Evolutionary conservation across 805 yeast genomes (phyloP), one percentile per base, ranked within the genome.

Genomic region (Lachancea meyersii): DNA sequence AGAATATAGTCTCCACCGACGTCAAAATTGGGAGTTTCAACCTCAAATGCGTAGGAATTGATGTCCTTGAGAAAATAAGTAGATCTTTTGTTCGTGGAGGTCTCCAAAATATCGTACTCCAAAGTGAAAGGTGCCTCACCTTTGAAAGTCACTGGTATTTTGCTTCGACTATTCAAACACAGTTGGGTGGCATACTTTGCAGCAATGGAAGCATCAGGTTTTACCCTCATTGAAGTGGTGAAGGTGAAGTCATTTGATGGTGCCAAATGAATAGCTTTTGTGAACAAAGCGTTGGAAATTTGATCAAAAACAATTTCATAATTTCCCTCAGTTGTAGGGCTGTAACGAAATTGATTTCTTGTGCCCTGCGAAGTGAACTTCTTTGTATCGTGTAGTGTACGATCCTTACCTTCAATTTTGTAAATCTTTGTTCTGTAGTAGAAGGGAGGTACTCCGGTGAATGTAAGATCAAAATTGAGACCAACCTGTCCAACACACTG

Each of bases 401-500:
- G 51, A 24, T 55, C 54, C 31, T 60, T 55, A 5, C 60, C 63
- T 28, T 71, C 67, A 11, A 77, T 57, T 44, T 77, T 75, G 53
- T 76, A 83, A 11, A 82, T 78, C 34, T 74, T 72, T 47, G 82
- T 80, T 31, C 71, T 73, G 19, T 87, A 71, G 42, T 72, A 72
- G 65, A 83, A 93, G 1, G 97, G 97, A 0, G 95, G 84, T 22
- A 80, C 76, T 14, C 98, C 97, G 4, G 74, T 67, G 40, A 82
- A 69, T 0, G 72, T 63, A 45, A 89, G 70, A 39, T 81, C 85
- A 48, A 86, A 87, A 24, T 73, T 70, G 46, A 88, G 78, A 0
- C 97, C 98, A 7, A 87, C 80, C 35, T 88, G 86, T 0, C 98
- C 98, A 23, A 93, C 84, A 67, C 99, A 93, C 38, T 82, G 77